Percentiles rank a stretch among this genome's conserved stretches.
phyloP scores from a whole-genome alignment of 768 basidiomycete genomes.

The Suillus cothurnatus region DNA sequence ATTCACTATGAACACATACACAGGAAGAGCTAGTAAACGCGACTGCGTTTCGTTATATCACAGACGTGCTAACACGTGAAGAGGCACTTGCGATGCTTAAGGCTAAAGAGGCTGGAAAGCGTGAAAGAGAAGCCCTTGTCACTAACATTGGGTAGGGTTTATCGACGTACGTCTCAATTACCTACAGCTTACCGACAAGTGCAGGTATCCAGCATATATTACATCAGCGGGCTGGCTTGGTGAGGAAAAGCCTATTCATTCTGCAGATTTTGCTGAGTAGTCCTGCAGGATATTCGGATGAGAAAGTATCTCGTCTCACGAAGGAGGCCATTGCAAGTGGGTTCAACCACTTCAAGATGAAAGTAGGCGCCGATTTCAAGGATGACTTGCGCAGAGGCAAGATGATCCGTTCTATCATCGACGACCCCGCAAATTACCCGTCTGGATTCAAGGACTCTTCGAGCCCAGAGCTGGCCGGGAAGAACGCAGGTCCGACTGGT shows the following conservation, averaged over 20 bases:
- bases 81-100: constrained; percentile 86
- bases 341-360: constrained; percentile 99
- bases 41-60: constrained; percentile 85
- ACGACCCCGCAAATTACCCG: constrained; percentile 85
- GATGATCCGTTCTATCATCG: constrained; percentile 93
- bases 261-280: constrained; percentile 14
- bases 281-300: constrained; percentile 78
- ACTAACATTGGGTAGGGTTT: constrained; percentile 58
- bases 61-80: constrained; percentile 89
- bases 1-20: not conserved
- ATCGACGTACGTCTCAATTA: not conserved
- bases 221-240: constrained; percentile 94
- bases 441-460: constrained; percentile 56
- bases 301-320: constrained; percentile 86
- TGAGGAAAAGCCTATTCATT: constrained; percentile 23
- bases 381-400: constrained; percentile 86
- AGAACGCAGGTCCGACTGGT: constrained; percentile 95
- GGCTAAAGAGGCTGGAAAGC: constrained; percentile 74
- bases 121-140: constrained; percentile 76
- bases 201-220: constrained; percentile 90
- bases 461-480: constrained; percentile 67
- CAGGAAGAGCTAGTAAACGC: constrained; percentile 81
- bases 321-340: constrained; percentile 83
- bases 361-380: constrained; percentile 84
- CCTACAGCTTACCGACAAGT: not conserved